Conservation (phyloP, 441 rosid species). For the Populus hybrid region DNA sequence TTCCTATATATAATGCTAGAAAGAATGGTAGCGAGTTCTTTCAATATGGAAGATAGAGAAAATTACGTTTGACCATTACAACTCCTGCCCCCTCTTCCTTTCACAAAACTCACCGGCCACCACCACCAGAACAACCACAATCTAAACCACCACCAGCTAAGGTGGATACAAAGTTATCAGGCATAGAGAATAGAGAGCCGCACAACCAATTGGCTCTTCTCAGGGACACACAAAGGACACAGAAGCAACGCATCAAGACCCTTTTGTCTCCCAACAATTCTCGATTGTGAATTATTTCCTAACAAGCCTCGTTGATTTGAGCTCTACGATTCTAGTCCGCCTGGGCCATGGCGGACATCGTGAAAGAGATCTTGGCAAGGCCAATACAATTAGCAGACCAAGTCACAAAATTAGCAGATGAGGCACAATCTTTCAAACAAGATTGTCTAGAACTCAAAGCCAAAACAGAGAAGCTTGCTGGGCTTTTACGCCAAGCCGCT, state of each 20-base stretch:
- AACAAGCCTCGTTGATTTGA: background rate
- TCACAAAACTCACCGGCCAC: conserved; percentile 32
- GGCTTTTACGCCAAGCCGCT: conserved; percentile 82
- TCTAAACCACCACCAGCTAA: background rate
- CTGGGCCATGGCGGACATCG: conserved; percentile 65
- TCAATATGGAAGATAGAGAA: conserved; percentile 18
- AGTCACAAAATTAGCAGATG: conserved; percentile 70
- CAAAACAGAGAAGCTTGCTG: conserved; percentile 73
- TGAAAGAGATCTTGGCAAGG: conserved; percentile 65
- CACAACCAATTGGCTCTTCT: background rate
- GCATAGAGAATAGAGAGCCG: background rate
- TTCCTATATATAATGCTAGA: conserved; percentile 24
- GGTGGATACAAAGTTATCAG: background rate
- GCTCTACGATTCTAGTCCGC: background rate
- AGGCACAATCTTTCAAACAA: conserved; percentile 72
- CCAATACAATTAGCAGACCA: conserved; percentile 90
- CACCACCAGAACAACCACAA: background rate
- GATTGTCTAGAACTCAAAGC: conserved; percentile 77
- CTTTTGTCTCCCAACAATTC: background rate
- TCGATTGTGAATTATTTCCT: background rate
- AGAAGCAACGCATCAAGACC: background rate
- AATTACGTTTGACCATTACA: conserved; percentile 44
- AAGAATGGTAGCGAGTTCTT: too few relatives aligned
- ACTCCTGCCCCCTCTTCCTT: conserved; percentile 10
- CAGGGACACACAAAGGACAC: background rate